phyloP scores from a whole-genome alignment of 2,329 filamentous ascomycete genomes.

The Fusarium nisikadoi region DNA sequence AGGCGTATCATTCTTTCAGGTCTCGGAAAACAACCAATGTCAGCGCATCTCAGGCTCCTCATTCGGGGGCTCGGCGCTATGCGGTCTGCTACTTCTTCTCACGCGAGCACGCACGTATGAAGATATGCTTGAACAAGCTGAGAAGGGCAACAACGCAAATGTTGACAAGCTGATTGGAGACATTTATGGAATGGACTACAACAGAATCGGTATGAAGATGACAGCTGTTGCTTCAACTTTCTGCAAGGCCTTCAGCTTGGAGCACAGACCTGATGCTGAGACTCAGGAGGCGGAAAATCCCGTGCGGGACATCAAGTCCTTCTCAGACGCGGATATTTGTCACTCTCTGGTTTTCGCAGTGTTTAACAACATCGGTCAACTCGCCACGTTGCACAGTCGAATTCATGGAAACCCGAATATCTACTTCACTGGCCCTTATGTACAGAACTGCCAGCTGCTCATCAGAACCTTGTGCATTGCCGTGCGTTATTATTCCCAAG shows the following conservation, averaged over 20 bases:
- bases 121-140: conserved; percentile 93
- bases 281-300: conserved; percentile 73
- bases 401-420: conserved; percentile 93
- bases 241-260: conserved; percentile 94
- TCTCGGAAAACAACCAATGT: conserved; percentile 85
- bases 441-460: conserved; percentile 92
- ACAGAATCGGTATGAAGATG: conserved; percentile 94
- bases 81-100: conserved; percentile 91
- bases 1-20: conserved; percentile 96
- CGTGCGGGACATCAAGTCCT: conserved; percentile 61
- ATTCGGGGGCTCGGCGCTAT: conserved; percentile 92
- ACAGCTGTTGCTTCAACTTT: conserved; percentile 96
- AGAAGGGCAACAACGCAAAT: conserved; percentile 87
- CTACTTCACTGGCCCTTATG: conserved; percentile 97
- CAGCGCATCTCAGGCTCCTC: conserved; percentile 94
- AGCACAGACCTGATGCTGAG: conserved; percentile 79
- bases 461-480: conserved; percentile 81
- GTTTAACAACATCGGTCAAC: conserved; percentile 97
- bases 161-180: conserved; percentile 98
- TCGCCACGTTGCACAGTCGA: conserved; percentile 93
- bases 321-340: conserved; percentile 86
- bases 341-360: conserved; percentile 93
- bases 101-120: conserved; percentile 94
- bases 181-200: conserved; percentile 96
- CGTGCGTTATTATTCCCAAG: conserved; percentile 26